Conservation (phyloP, 352 stramenopile species). For the Globisporangium megalacanthum region DNA sequence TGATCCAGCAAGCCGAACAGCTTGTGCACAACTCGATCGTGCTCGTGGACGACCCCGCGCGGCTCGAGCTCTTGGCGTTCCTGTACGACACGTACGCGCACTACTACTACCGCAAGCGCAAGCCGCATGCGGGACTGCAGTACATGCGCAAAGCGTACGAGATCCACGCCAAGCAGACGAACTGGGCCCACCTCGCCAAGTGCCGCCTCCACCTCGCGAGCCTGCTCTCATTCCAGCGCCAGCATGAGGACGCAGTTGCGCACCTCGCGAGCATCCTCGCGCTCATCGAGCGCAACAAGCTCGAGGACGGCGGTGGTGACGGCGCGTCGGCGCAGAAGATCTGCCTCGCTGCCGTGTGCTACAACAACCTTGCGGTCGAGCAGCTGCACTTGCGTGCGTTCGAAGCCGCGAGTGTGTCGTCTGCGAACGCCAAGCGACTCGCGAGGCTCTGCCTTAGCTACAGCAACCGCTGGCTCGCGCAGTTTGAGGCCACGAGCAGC, state of each 20-base stretch:
- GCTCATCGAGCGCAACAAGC: constrained; percentile 86
- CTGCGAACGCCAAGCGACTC: constrained; percentile 84
- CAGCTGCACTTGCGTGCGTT: constrained; percentile 83
- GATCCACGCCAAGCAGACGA: constrained; percentile 64
- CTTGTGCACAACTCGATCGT: constrained; percentile 77
- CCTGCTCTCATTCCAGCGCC: constrained; percentile 67
- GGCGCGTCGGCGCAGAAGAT: constrained; percentile 83
- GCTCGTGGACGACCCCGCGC: constrained; percentile 27
- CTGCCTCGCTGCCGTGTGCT: constrained; percentile 85
- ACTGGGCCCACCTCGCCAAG: constrained; percentile 87
- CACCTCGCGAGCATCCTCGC: constrained; percentile 81
- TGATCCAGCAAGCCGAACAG: constrained; percentile 78
- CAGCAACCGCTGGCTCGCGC: constrained; percentile 85
- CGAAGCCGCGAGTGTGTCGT: constrained; percentile 65
- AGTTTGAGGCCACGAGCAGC: constrained; percentile 87
- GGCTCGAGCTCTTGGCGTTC: constrained; percentile 77
- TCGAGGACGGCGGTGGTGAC: constrained; percentile 46
- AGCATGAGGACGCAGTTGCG: constrained; percentile 72
- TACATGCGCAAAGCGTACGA: constrained; percentile 85
- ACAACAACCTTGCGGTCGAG: constrained; percentile 92
- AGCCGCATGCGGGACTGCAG: constrained; percentile 74
- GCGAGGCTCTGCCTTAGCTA: constrained; percentile 89
- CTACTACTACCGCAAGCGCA: constrained; percentile 87
- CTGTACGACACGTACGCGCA: constrained; percentile 85
- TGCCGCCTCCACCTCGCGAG: constrained; percentile 83